phyloP scores from a whole-genome alignment of 352 stramenopile species.

The Globisporangium canariense region DNA sequence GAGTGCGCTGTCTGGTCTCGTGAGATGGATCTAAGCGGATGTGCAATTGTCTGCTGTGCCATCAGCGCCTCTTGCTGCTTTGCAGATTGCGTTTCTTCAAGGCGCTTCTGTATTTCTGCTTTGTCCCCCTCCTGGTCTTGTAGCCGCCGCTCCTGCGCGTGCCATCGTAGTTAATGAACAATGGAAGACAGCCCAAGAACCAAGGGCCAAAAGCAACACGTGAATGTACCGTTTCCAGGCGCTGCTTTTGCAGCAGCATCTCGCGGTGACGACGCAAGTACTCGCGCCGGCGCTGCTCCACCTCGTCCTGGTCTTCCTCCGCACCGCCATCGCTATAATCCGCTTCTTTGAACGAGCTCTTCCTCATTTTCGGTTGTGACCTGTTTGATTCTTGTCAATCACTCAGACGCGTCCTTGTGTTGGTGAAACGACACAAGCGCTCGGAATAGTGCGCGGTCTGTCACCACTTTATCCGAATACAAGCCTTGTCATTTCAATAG shows the following conservation, averaged over 20 bases:
- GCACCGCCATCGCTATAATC: neutral
- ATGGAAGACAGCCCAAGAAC: too few relatives aligned
- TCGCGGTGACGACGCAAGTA: conserved; percentile 45
- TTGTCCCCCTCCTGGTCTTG: conserved; percentile 29
- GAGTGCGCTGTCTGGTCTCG: neutral
- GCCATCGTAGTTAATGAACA: too few relatives aligned
- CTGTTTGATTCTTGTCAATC: neutral
- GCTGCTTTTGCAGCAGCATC: conserved; percentile 45
- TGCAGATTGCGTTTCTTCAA: conserved; percentile 22
- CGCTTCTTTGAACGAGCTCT: neutral
- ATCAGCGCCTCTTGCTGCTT: conserved; percentile 14
- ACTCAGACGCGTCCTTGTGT: neutral
- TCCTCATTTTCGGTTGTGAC: neutral
- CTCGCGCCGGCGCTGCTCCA: conserved; percentile 35
- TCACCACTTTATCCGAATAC: conserved; percentile 3
- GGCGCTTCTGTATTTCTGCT: conserved; percentile 24
- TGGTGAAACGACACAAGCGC: conserved; percentile 3
- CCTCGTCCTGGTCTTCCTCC: conserved; percentile 26
- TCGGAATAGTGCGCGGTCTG: neutral
- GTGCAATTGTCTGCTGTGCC: neutral
- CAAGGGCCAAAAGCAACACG: too few relatives aligned
- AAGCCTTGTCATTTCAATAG: conserved; percentile 3
- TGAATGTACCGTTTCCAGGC: conserved; percentile 46
- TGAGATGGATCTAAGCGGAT: neutral
- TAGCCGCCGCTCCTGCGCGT: conserved; percentile 28